phyloP scores from a whole-genome alignment of 306 rosid species.

The Trifolium repens region DNA sequence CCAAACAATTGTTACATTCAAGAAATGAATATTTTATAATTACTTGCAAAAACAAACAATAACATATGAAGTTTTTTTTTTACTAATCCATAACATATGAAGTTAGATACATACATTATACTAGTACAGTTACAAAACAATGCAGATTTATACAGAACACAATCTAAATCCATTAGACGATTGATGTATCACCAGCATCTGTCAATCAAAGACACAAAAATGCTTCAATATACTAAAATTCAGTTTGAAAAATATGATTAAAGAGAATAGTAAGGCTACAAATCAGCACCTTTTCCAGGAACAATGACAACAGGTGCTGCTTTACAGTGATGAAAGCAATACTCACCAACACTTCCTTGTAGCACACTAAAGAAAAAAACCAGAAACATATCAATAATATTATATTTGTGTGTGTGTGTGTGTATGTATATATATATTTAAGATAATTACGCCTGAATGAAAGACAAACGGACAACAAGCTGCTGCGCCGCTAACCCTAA shows the following conservation, averaged over 20 bases:
- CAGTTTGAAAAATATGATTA: not conserved
- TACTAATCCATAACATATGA: slow-evolving; percentile 5
- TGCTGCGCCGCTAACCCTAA: no score
- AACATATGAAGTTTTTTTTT: no score
- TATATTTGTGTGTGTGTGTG: no score
- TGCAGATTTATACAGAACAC: slow-evolving; percentile 26
- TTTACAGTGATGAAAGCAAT: slow-evolving; percentile 80
- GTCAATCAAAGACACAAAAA: slow-evolving; percentile 42
- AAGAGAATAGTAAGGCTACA: not conserved
- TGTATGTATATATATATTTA: no score
- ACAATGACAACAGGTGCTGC: slow-evolving; percentile 83
- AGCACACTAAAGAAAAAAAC: slow-evolving; percentile 62
- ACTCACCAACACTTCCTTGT: slow-evolving; percentile 86
- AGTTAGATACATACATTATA: not conserved
- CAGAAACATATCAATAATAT: not conserved
- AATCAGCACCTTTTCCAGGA: slow-evolving; percentile 71
- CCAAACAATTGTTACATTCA: no score
- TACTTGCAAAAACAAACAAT: no score
- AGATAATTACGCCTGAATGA: no score
- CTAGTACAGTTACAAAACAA: not conserved
- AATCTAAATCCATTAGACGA: slow-evolving; percentile 40
- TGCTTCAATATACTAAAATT: not conserved
- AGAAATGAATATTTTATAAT: no score
- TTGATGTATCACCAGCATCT: slow-evolving; percentile 72
- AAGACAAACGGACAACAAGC: no score